A percentile compares a stretch with the other conserved stretches of the same genome.
These are phyloP conservation scores for Cladosporium halotolerans DNA, from an alignment of 2,329 filamentous ascomycete species.

Conservation along the genomic window DNA sequence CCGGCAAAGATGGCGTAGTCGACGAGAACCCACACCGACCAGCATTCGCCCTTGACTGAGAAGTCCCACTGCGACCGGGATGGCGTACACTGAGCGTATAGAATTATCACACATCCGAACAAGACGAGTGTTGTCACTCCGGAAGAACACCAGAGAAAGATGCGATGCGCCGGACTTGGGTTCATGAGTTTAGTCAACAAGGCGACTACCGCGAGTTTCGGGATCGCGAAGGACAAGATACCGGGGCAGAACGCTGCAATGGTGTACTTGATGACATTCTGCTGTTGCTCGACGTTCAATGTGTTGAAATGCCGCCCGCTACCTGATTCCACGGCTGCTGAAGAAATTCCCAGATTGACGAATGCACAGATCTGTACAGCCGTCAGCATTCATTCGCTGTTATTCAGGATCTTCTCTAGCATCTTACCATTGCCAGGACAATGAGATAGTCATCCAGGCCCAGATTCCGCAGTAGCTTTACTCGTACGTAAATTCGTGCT, in stretches of 20 bases:
- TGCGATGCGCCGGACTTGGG: slow-evolving; percentile 1
- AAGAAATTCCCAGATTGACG: slow-evolving; percentile 3
- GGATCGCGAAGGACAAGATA: slow-evolving; percentile 2
- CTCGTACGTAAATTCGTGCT: slow-evolving; percentile 1
- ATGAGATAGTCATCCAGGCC: slow-evolving; percentile 7
- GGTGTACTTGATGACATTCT: slow-evolving; percentile 9
- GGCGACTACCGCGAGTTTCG: slow-evolving; percentile 3
- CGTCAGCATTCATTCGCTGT: neutral
- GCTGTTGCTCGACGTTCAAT: slow-evolving; percentile 1
- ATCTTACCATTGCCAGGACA: slow-evolving; percentile 1
- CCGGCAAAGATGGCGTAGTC: slow-evolving; percentile 3
- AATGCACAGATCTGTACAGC: neutral
- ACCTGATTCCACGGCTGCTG: slow-evolving; percentile 2
- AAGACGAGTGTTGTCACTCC: neutral
- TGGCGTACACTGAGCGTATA: slow-evolving; percentile 4
- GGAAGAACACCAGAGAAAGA: neutral
- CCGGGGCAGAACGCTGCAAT: slow-evolving; percentile 7
- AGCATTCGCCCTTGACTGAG: neutral
- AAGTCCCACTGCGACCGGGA: slow-evolving; percentile 4
- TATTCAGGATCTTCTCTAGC: too few species aligned
- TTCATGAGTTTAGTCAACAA: slow-evolving; percentile 6
- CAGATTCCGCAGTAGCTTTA: neutral
- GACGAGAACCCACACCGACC: slow-evolving; percentile 1
- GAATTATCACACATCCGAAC: slow-evolving; percentile 3
- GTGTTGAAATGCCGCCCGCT: slow-evolving; percentile 4